phyloP scores from a whole-genome alignment of 2,329 filamentous ascomycete species.

The Ceratocystis colombiana region DNA sequence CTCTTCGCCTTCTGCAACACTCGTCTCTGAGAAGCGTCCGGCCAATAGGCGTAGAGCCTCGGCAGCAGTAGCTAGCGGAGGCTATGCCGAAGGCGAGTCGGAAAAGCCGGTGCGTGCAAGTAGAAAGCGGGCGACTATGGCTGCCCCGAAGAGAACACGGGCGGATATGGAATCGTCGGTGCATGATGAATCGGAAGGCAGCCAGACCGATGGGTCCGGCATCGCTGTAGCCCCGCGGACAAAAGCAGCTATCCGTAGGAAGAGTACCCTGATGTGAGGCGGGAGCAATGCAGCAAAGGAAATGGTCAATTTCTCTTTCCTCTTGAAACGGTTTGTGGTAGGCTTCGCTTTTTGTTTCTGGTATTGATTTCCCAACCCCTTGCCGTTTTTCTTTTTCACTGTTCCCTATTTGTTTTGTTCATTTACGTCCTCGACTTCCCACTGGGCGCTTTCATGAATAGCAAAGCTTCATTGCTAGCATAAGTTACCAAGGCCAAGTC shows the following conservation, averaged over 20 bases:
- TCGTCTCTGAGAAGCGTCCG: constrained; percentile 27
- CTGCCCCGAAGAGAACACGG: constrained; percentile 21
- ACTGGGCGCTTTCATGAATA: background rate
- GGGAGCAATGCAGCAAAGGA: background rate
- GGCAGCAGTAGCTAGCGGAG: constrained; percentile 10
- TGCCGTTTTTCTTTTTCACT: background rate
- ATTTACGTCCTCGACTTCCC: background rate
- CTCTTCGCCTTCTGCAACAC: constrained; percentile 35
- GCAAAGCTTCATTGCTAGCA: background rate
- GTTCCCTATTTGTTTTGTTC: constrained; percentile 18
- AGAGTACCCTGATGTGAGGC: constrained; percentile 24
- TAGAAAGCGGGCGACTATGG: constrained; percentile 22
- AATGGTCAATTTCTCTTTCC: background rate
- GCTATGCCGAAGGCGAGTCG: constrained; percentile 3
- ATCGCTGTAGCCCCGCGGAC: constrained; percentile 14
- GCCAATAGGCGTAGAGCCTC: constrained; percentile 18
- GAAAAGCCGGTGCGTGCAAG: constrained; percentile 18
- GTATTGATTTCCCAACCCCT: background rate
- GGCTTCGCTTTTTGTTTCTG: constrained; percentile 12
- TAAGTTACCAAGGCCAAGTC: constrained; percentile 12
- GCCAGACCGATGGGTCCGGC: constrained; percentile 15
- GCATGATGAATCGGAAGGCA: constrained; percentile 27
- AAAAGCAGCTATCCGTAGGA: constrained; percentile 21
- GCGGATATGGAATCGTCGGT: constrained; percentile 25
- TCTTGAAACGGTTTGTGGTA: constrained; percentile 7